phyloP scores from a whole-genome alignment of 75 land plant genomes.

The Larix kaempferi region DNA sequence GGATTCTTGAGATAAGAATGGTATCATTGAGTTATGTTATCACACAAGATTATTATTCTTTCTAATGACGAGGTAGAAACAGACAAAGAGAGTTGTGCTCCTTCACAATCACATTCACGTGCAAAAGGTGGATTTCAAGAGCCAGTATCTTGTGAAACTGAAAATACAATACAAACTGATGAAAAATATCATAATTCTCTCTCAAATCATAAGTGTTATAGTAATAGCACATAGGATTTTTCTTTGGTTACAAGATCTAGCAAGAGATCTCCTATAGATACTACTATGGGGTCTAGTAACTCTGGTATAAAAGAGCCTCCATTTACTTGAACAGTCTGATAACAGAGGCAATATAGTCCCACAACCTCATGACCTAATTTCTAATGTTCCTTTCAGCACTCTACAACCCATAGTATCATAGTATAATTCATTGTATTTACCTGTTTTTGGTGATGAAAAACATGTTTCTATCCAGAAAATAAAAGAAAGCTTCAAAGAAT shows the following conservation, averaged over 20 bases:
- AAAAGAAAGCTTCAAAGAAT: background rate
- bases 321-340: background rate
- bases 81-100: background rate
- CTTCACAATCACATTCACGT: background rate
- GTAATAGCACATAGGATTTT: background rate
- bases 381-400: background rate
- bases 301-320: background rate
- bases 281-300: background rate
- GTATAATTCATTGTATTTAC: background rate
- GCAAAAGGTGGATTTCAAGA: background rate
- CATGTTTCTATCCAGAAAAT: background rate
- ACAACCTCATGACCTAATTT: background rate
- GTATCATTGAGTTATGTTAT: slow-evolving; percentile 3
- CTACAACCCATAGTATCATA: background rate
- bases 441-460: background rate
- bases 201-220: background rate
- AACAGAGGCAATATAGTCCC: background rate
- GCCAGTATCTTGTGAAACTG: background rate
- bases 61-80: slow-evolving; percentile 57
- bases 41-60: slow-evolving; percentile 34
- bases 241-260: background rate
- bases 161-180: background rate
- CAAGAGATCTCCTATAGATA: background rate
- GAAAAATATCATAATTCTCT: background rate
- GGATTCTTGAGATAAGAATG: background rate